Percentiles rank a stretch among this genome's conserved stretches.
phyloP scores from a whole-genome alignment of 768 basidiomycete species.

The Neoboletus brunneissimus region DNA sequence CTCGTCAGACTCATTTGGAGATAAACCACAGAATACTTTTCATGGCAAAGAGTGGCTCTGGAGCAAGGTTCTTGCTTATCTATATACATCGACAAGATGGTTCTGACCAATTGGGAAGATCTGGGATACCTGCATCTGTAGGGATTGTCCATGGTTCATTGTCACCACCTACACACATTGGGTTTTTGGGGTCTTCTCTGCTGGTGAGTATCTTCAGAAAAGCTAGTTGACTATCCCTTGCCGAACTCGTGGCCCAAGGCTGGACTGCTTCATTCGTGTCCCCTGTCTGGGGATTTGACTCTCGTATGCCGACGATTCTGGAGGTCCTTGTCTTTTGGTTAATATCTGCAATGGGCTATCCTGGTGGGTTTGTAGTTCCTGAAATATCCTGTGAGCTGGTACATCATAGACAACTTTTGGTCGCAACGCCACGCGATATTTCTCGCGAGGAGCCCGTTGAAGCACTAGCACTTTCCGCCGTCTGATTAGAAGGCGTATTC shows the following conservation, averaged over 20 bases:
- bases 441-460: slow-evolving; percentile 21
- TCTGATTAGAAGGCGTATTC: slow-evolving; percentile 7
- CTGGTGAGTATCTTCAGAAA: slow-evolving; percentile 27
- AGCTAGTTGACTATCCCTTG: background rate
- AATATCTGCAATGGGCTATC: slow-evolving; percentile 46
- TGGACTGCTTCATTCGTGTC: slow-evolving; percentile 54
- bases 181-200: slow-evolving; percentile 43
- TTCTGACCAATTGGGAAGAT: slow-evolving; percentile 27
- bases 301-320: slow-evolving; percentile 44
- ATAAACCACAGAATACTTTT: slow-evolving; percentile 11
- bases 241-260: slow-evolving; percentile 34
- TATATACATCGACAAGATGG: background rate
- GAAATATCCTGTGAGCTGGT: slow-evolving; percentile 20
- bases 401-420: slow-evolving; percentile 23
- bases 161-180: slow-evolving; percentile 43
- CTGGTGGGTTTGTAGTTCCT: slow-evolving; percentile 31
- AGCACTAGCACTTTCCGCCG: slow-evolving; percentile 14
- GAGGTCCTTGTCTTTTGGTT: slow-evolving; percentile 56
- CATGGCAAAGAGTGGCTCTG: slow-evolving; percentile 49
- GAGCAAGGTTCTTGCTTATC: slow-evolving; percentile 42
- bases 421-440: slow-evolving; percentile 27
- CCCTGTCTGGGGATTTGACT: slow-evolving; percentile 40
- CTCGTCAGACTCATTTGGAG: background rate
- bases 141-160: slow-evolving; percentile 38
- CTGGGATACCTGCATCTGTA: slow-evolving; percentile 40